Base-by-base conservation (phyloP, 441 rosid genomes). In the Populus hybrid region DNA sequence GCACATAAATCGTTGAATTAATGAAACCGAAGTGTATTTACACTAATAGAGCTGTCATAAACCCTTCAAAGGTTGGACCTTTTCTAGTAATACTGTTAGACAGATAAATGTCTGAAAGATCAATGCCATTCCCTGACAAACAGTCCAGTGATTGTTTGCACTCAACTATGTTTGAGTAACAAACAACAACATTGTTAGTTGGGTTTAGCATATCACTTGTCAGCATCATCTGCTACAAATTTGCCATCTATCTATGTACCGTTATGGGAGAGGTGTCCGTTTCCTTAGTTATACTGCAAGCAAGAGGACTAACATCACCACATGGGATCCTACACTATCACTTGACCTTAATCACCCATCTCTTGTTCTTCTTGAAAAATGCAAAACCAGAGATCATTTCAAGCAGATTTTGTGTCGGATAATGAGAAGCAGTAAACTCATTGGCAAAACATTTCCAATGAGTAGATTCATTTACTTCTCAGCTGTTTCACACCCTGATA, bases 401-500 rank as follows among this genome's bases (percentile, higher is more conserved):
- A 87, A 83, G 40, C 90, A 88, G 79, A 83, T 87, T 56, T 74
- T 90, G 80, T 90, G 87, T 4, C 90, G 82, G 74, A 81, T 82
- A 12, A 80, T 89, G 89, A 29, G 31, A 29, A 86, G 76, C 75
- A 86, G 63, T 20, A 56, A 86, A 80, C 90, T 88, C 74, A 77
- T 87, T 21, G 73, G 84, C 64, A 70, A 83, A 72, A 88, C 88
- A 12, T 90, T 90, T 74, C 89, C 91, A 0, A 90, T 90, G 93
- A 90, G 93, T 66, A 83, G 92, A 74, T 88, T 90, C 64, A 80
- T 90, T 74, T 82, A 78, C 0, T 86, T 82, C 83, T 85, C 92
- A 9, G 87, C 92, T 11, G 67, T 87, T 63, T 84, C 91, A 29
- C 71, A 78, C 82, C 92, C 92, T 24, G 86, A 84, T 66, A 87